A percentile compares a stretch with the other conserved stretches of the same genome.
phyloP scores from a whole-genome alignment of 208 protist species.

The Phytomonas serpens region DNA sequence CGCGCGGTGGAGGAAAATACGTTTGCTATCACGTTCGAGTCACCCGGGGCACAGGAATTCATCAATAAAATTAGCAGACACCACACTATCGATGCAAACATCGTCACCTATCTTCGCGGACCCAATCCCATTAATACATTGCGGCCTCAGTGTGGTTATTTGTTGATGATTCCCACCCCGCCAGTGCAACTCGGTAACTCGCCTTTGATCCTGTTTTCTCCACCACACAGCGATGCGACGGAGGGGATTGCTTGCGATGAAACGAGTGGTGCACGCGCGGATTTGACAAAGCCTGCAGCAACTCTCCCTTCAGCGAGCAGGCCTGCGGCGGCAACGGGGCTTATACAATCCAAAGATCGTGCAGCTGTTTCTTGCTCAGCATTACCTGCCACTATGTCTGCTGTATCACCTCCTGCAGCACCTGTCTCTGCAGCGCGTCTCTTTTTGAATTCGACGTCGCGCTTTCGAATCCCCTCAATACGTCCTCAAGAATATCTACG shows the following conservation, averaged over 20 bases:
- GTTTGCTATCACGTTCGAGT: slow-evolving; percentile 82
- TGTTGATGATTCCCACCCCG: slow-evolving; percentile 56
- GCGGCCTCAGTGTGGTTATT: slow-evolving; percentile 76
- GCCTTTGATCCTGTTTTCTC: slow-evolving; percentile 16
- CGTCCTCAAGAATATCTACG: slow-evolving; percentile 72
- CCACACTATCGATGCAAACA: slow-evolving; percentile 14
- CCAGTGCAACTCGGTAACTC: slow-evolving; percentile 18
- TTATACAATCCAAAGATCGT: neutral
- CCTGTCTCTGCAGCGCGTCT: neutral
- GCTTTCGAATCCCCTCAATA: slow-evolving; percentile 51
- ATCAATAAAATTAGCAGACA: slow-evolving; percentile 35
- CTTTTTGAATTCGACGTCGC: slow-evolving; percentile 9
- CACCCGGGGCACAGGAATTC: slow-evolving; percentile 63
- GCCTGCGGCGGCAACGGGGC: neutral
- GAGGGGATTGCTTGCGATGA: slow-evolving; percentile 11
- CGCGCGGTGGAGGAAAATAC: slow-evolving; percentile 71
- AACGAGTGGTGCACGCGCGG: neutral
- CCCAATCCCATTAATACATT: slow-evolving; percentile 90
- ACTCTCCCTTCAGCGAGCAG: neutral
- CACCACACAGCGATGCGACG: neutral
- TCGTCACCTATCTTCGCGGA: slow-evolving; percentile 73
- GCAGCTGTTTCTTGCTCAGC: slow-evolving; percentile 1
- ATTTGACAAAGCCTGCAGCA: neutral
- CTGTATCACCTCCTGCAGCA: slow-evolving; percentile 1
- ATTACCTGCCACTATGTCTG: neutral